These are phyloP conservation scores for Beta corolliflora DNA, from an alignment of 179 eudicot species.

Conservation along the genomic window DNA sequence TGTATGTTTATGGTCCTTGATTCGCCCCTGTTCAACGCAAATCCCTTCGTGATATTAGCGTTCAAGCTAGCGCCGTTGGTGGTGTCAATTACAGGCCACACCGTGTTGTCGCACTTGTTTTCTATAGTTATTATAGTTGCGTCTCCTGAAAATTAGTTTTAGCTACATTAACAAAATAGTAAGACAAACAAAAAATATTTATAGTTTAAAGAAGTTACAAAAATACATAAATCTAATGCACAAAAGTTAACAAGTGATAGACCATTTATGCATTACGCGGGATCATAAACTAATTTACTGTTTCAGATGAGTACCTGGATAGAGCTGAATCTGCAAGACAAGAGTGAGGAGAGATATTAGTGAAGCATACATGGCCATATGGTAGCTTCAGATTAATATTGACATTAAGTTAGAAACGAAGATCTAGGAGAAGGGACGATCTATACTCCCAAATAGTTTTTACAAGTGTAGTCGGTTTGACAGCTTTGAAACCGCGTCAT, in stretches of 20 bases:
- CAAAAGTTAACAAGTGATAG: too few species aligned
- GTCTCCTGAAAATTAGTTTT: not conserved
- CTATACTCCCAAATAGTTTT: too few species aligned
- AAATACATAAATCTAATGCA: not conserved
- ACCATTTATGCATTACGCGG: not conserved
- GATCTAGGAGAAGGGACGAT: not conserved
- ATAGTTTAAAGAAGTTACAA: too few species aligned
- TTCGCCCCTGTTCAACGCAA: not conserved
- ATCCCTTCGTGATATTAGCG: not conserved
- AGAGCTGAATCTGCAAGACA: not conserved
- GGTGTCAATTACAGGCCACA: constrained; percentile 8
- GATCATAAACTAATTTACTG: not conserved
- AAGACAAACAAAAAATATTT: too few species aligned
- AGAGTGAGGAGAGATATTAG: not conserved
- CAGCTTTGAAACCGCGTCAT: too few species aligned
- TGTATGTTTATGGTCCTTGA: not conserved
- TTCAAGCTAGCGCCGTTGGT: not conserved
- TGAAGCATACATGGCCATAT: not conserved
- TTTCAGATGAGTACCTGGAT: not conserved
- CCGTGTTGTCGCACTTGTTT: constrained; percentile 17
- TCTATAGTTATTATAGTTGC: constrained; percentile 3
- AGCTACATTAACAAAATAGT: not conserved
- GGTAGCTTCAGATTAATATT: not conserved
- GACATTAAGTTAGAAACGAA: not conserved
- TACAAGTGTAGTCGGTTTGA: too few species aligned